phyloP scores from a whole-genome alignment of 208 protist species.

The Crithidia expoeki region DNA sequence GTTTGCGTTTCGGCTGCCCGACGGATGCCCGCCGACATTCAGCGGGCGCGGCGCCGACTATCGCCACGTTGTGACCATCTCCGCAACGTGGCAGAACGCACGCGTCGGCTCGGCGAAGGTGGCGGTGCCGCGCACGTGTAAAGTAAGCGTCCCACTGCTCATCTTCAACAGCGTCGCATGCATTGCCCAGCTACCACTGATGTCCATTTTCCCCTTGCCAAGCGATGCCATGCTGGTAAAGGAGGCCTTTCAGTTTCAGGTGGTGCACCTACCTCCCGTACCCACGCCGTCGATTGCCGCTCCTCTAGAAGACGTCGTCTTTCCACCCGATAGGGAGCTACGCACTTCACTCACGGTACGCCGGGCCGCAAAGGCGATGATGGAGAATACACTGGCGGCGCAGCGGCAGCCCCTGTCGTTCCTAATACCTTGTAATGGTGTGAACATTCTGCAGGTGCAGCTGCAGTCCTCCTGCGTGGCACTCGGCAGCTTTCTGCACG shows the following conservation, averaged over 20 bases:
- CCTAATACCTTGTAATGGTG: slow-evolving; percentile 30
- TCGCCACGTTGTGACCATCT: slow-evolving; percentile 21
- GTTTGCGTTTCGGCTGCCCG: slow-evolving; percentile 55
- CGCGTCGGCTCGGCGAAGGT: neutral
- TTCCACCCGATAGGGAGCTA: slow-evolving; percentile 34
- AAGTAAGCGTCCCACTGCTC: slow-evolving; percentile 17
- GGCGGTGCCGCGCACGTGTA: slow-evolving; percentile 7
- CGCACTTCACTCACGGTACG: slow-evolving; percentile 27
- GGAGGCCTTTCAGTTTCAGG: slow-evolving; percentile 38
- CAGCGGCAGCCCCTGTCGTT: slow-evolving; percentile 38
- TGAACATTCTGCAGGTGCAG: slow-evolving; percentile 30
- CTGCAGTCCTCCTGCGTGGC: slow-evolving; percentile 41
- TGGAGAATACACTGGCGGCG: slow-evolving; percentile 20
- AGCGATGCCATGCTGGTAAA: slow-evolving; percentile 15
- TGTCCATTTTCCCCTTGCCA: slow-evolving; percentile 43
- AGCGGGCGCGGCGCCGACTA: slow-evolving; percentile 35
- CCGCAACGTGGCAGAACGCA: slow-evolving; percentile 25
- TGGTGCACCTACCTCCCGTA: slow-evolving; percentile 32
- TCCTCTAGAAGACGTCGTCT: slow-evolving; percentile 34
- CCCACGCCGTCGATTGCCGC: slow-evolving; percentile 36
- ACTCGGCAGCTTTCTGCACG: slow-evolving; percentile 47
- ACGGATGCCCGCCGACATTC: slow-evolving; percentile 54
- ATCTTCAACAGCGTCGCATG: slow-evolving; percentile 32
- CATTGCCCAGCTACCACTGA: slow-evolving; percentile 32
- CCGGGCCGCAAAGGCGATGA: slow-evolving; percentile 16